phyloP scores from a whole-genome alignment of 2,329 filamentous ascomycete genomes.

The Rutstroemia sp. region DNA sequence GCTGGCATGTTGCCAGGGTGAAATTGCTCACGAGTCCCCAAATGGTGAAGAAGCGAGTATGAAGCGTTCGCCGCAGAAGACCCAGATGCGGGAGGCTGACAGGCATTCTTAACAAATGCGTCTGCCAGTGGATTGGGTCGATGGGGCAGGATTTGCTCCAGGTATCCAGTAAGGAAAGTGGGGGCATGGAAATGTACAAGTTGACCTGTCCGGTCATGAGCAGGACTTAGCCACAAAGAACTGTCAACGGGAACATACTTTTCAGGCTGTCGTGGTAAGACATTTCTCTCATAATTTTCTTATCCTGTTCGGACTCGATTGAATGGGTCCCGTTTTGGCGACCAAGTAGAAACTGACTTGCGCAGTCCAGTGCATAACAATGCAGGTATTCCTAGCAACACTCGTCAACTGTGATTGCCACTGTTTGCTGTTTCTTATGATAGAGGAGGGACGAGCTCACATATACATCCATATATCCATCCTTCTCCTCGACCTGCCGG shows the following conservation, averaged over 20 bases:
- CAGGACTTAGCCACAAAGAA: not conserved
- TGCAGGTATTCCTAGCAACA: constrained; percentile 37
- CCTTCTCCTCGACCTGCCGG: constrained; percentile 40
- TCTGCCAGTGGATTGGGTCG: not conserved
- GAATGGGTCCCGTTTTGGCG: constrained; percentile 53
- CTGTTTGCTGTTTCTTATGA: not conserved
- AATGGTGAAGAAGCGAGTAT: constrained; percentile 48
- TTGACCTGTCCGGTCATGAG: not conserved
- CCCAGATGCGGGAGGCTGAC: not conserved
- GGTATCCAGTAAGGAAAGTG: not conserved
- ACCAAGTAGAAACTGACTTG: constrained; percentile 63
- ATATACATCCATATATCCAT: constrained; percentile 50
- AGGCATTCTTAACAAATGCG: not conserved
- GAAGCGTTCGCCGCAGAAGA: constrained; percentile 40
- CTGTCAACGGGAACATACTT: constrained; percentile 36
- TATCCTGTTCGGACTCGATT: constrained; percentile 46
- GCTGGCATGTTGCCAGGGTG: constrained; percentile 44
- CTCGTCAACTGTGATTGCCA: not conserved
- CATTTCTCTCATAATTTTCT: constrained; percentile 60
- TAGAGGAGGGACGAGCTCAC: not conserved
- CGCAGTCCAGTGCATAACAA: constrained; percentile 62
- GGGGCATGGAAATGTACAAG: not conserved
- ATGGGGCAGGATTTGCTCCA: not conserved
- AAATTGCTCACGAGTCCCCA: constrained; percentile 44
- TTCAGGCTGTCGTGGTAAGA: constrained; percentile 61